A percentile compares a stretch with the other conserved stretches of the same genome.
Evolutionary conservation across 2,329 filamentous ascomycete genomes (phyloP).

Genomic region (Juglanconis sp.): DNA sequence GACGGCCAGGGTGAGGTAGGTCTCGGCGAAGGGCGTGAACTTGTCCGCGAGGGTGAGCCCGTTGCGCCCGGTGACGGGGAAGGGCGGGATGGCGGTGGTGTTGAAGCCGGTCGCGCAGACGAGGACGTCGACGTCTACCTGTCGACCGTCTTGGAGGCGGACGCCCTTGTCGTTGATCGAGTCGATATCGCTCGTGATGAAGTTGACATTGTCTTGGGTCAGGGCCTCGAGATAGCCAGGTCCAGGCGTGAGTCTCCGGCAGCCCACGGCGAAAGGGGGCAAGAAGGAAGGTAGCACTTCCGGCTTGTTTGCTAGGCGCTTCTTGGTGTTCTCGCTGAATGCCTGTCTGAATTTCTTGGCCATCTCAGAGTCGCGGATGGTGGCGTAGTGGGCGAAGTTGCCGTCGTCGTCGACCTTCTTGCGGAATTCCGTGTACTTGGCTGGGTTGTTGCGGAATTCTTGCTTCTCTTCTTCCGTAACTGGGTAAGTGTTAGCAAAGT

Average conservation of each 20-base stretch:
- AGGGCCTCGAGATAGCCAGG: conserved; percentile 41
- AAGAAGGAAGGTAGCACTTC: conserved; percentile 18
- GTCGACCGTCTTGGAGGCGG: neutral
- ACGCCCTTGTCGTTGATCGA: conserved; percentile 24
- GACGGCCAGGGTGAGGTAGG: conserved; percentile 12
- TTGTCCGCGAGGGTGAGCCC: conserved; percentile 20
- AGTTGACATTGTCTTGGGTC: conserved; percentile 38
- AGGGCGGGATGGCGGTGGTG: conserved; percentile 21
- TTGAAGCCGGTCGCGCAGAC: conserved; percentile 34
- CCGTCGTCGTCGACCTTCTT: neutral
- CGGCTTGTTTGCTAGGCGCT: conserved; percentile 23
- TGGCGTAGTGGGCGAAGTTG: neutral
- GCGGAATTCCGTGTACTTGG: conserved; percentile 3
- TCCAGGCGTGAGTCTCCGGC: conserved; percentile 39
- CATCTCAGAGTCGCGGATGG: conserved; percentile 28
- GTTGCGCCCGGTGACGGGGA: conserved; percentile 22
- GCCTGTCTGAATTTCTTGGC: conserved; percentile 27
- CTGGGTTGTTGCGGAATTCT: neutral
- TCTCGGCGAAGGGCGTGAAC: conserved; percentile 19
- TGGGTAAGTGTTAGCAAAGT: neutral
- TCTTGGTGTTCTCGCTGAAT: conserved; percentile 29
- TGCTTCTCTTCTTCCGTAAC: neutral
- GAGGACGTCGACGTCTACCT: conserved; percentile 29
- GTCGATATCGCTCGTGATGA: conserved; percentile 22
- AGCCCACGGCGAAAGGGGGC: conserved; percentile 40